A percentile compares a stretch with the other conserved stretches of the same genome.
Conservation (phyloP, 306 rosid genomes). For the Cercis canadensis region DNA sequence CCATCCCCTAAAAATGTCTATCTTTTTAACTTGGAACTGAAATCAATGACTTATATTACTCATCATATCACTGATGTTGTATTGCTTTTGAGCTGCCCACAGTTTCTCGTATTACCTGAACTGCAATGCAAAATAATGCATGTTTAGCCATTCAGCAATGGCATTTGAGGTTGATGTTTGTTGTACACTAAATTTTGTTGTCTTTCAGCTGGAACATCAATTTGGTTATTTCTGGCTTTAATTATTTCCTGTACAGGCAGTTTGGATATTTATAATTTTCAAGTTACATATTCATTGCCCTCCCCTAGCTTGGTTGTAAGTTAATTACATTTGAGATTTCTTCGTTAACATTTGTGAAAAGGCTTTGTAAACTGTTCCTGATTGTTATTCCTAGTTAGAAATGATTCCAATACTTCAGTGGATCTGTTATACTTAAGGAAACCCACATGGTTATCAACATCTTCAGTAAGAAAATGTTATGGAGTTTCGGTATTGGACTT, state of each 20-base stretch:
- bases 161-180: neutral
- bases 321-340: conserved; percentile 29
- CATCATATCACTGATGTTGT: neutral
- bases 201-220: too few relatives aligned
- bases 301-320: conserved; percentile 95
- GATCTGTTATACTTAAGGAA: conserved; percentile 61
- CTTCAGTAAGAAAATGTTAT: conserved; percentile 67
- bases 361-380: conserved; percentile 17
- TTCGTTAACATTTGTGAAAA: conserved; percentile 12
- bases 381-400: conserved; percentile 55
- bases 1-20: conserved; percentile 12
- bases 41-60: neutral
- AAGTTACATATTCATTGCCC: conserved; percentile 94
- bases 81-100: too few relatives aligned
- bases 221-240: neutral
- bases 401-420: conserved; percentile 48
- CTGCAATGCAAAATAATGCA: too few relatives aligned
- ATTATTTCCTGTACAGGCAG: conserved; percentile 60
- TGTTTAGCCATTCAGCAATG: too few relatives aligned
- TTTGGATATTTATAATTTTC: conserved; percentile 61
- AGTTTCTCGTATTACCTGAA: too few relatives aligned
- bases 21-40: conserved; percentile 3
- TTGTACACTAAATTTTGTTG: neutral
- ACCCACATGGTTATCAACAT: conserved; percentile 83
- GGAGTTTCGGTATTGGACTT: neutral